Evolutionary conservation across 2,329 filamentous ascomycete genomes (phyloP).

Genomic region (Colletotrichum sojae): DNA sequence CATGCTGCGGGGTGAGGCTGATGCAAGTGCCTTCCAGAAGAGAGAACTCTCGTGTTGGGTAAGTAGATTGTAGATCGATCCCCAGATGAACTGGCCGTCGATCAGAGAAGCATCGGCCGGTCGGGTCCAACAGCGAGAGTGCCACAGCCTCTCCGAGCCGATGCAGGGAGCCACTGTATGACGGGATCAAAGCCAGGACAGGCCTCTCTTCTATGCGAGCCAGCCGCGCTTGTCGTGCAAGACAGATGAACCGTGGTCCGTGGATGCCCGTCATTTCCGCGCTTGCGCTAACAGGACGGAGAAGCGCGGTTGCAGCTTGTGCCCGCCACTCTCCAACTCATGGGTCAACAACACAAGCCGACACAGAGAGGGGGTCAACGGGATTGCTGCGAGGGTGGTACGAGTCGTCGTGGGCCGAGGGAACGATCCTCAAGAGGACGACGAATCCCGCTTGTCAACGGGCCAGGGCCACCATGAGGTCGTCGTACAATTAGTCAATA

Average conservation of each 20-base stretch:
- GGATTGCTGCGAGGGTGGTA: slow-evolving; percentile 1
- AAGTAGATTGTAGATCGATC: slow-evolving; percentile 38
- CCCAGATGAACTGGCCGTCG: slow-evolving; percentile 33
- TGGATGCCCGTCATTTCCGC: slow-evolving; percentile 30
- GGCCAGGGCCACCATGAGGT: slow-evolving; percentile 13
- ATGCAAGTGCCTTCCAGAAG: slow-evolving; percentile 14
- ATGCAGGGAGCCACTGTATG: slow-evolving; percentile 29
- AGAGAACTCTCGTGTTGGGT: slow-evolving; percentile 16
- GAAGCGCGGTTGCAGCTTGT: slow-evolving; percentile 30
- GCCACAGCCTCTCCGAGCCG: slow-evolving; percentile 1
- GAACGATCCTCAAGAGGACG: background rate
- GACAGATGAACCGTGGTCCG: slow-evolving; percentile 25
- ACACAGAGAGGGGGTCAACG: background rate
- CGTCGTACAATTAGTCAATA: slow-evolving; percentile 8
- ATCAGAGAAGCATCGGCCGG: slow-evolving; percentile 27
- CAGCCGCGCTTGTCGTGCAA: slow-evolving; percentile 34
- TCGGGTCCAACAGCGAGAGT: slow-evolving; percentile 16
- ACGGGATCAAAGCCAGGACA: slow-evolving; percentile 25
- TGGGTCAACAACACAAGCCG: slow-evolving; percentile 19
- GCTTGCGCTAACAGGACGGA: slow-evolving; percentile 29
- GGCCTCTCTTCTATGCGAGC: slow-evolving; percentile 10
- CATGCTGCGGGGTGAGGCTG: slow-evolving; percentile 35
- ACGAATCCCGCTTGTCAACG: background rate
- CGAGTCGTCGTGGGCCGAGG: slow-evolving; percentile 1
- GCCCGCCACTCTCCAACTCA: slow-evolving; percentile 18